Base-by-base conservation (phyloP, 2,329 filamentous ascomycete species). In the Amauroascus verrucosus region DNA sequence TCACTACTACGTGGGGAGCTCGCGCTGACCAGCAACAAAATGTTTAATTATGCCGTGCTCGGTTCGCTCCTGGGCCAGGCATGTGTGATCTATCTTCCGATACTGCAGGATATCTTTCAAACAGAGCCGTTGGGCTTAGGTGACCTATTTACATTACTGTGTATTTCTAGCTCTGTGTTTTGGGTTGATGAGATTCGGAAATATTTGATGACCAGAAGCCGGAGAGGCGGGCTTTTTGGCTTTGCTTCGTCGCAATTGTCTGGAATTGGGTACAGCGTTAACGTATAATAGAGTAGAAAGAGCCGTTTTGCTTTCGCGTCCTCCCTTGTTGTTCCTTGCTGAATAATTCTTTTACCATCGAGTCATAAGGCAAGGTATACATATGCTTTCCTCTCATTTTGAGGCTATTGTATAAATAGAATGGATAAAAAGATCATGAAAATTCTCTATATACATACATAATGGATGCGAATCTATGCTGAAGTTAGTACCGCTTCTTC, bases 41-140 rank as follows among this genome's bases (percentile, higher is more conserved):
- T 98, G 71, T 98, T 98, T 74, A 97, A 97, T 70, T 95, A 91
- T 76, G 90, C 93, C 0, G 93, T 98, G 1, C 79, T 85, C 7
- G 83, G 93, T 22, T 91, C 86, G 65, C 69, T 98, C 47, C 72
- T 86, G 4, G 93, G 93, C 1, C 93, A 98, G 70, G 73, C 90
- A 44, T 78, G 91, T 57, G 94, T 98, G 53, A 88, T 98, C 51
- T 98, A 97, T 69, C 83, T 97, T 59, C 93, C 93, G 8, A 90
- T 89, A 73, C 74, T 98, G 62, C 93, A 98, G 71, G 81, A 86
- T 50, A 84, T 97, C 4, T 98, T 98, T 72, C 93, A 98, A 74
- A 98, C 93, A 0, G 93, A 98, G 70, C 84, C 86, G 0, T 70
- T 98, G 51, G 75, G 81, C 0, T 67, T 90, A 7, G 73, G 78